Base-by-base conservation (phyloP, 2,329 filamentous ascomycete genomes). In the Fusarium sp. region DNA sequence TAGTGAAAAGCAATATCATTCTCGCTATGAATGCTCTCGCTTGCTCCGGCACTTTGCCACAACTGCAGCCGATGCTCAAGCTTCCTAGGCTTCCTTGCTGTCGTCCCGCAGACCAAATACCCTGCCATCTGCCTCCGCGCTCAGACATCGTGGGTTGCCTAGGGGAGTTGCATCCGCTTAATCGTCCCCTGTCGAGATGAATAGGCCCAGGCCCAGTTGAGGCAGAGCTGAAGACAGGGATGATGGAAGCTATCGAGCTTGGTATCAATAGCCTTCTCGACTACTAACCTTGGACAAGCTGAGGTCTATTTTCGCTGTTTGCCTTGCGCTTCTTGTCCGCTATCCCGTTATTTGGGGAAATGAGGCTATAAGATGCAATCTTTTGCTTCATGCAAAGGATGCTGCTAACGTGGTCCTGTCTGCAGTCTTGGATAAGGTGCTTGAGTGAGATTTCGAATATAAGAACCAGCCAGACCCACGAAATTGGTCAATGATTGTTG, bases 141-240 rank as follows among this genome's bases (percentile, higher is more conserved):
- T 47, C 52, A 22, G 43, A 28, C 40, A 26, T 24, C 40, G 24
- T 30, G 30, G 30, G 30, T 32, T 17, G 22, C 35, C 32, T 37
- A 33, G 39, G 49, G 39, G 20, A 45, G 4, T 5, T 22, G 11
- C 26, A 24, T 17, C 20, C 22, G 35, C 35, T n/a, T n/a, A 7
- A n/a, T 5, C 13, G 13, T 32, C 30, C 50, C 51, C 41, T 58
- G 48, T 43, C 58, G 8, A 22, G 19, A 28, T 24, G 28, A 40
- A 24, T 32, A 48, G 65, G 65, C 39, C 62, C 44, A 59, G 53
- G 57, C 66, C 56, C 24, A 28, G 35, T 39, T 26, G 62, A 51
- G 59, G 59, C 53, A 62, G 43, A 70, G 66, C 66, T 68, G 66
- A 68, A 33, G 7, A 19, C 62, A 69, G 47, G 66, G 66, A 45